A percentile compares a stretch with the other conserved stretches of the same genome.
Evolutionary conservation across 768 basidiomycete genomes (phyloP).

Genomic region (Leccinum pellstonianum): DNA sequence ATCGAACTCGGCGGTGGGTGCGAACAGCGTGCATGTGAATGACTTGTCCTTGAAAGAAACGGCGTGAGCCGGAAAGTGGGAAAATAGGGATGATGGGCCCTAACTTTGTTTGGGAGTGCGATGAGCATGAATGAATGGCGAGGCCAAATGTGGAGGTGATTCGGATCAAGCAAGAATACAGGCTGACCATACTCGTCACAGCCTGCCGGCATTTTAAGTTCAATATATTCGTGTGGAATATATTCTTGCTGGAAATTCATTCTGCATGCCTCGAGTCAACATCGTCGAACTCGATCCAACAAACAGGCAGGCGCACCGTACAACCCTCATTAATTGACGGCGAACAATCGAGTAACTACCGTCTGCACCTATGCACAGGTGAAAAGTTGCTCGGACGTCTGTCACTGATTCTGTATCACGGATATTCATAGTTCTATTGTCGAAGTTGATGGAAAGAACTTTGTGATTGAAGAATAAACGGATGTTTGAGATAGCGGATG

Average conservation of each 20-base stretch:
- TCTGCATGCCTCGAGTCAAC: conserved; percentile 44
- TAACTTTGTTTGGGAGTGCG: conserved; percentile 94
- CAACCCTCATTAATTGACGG: conserved; percentile 92
- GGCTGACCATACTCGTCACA: conserved; percentile 56
- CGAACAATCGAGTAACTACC: conserved; percentile 91
- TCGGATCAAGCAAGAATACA: conserved; percentile 84
- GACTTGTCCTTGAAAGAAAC: conserved; percentile 73
- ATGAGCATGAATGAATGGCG: conserved; percentile 99
- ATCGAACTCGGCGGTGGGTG: conserved; percentile 76
- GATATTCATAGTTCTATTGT: conserved; percentile 54
- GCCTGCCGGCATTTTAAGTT: conserved; percentile 91
- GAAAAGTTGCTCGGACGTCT: conserved; percentile 54
- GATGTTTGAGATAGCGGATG: conserved; percentile 60
- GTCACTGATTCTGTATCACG: conserved; percentile 43
- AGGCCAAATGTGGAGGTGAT: conserved; percentile 99
- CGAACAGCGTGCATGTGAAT: conserved; percentile 96
- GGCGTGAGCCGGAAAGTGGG: conserved; percentile 24
- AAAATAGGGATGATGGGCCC: conserved; percentile 24
- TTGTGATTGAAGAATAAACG: conserved; percentile 79
- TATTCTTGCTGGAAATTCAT: conserved; percentile 96
- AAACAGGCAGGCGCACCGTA: conserved; percentile 57
- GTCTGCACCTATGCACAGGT: conserved; percentile 89
- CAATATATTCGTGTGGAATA: conserved; percentile 94
- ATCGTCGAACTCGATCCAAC: conserved; percentile 7
- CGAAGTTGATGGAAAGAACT: conserved; percentile 74